Conservation (phyloP, 2,329 filamentous ascomycete genomes). For the Penicillium sp. region DNA sequence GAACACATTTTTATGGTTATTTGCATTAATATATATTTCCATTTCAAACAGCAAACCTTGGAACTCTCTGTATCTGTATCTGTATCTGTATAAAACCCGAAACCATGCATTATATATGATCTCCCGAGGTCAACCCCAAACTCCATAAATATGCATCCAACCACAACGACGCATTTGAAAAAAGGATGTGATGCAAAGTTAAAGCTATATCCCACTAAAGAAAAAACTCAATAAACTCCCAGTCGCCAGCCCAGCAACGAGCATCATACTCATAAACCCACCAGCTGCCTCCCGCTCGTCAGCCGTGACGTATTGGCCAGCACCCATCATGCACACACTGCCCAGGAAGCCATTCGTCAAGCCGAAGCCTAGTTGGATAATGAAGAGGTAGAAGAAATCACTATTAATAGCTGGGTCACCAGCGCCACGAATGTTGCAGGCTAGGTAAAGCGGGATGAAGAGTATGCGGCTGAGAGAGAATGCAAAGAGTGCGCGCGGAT, state of each 20-base stretch:
- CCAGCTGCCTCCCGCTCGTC: slow-evolving; percentile 84
- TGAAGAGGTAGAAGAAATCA: slow-evolving; percentile 80
- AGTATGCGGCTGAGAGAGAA: slow-evolving; percentile 61
- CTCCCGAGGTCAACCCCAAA: no score
- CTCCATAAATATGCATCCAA: background rate
- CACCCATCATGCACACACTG: slow-evolving; percentile 87
- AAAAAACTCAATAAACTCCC: slow-evolving; percentile 91
- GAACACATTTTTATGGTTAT: no score
- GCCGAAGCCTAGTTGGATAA: slow-evolving; percentile 82
- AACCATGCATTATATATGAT: no score
- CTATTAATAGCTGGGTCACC: slow-evolving; percentile 60
- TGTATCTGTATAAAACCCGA: no score
- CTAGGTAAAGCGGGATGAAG: slow-evolving; percentile 79
- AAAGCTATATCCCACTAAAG: slow-evolving; percentile 39
- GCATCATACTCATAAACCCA: slow-evolving; percentile 86
- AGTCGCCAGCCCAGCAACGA: slow-evolving; percentile 76
- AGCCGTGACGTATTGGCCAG: slow-evolving; percentile 73
- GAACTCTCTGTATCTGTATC: no score
- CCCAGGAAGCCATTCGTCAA: slow-evolving; percentile 82
- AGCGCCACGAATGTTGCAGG: slow-evolving; percentile 81
- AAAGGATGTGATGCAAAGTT: no score
- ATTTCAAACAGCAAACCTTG: no score
- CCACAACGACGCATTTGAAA: background rate
- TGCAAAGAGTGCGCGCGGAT: slow-evolving; percentile 64
- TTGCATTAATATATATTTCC: no score